These are phyloP conservation scores for Metschnikowia anglica DNA, from an alignment of 805 yeast genomes.

Conservation along the genomic window DNA sequence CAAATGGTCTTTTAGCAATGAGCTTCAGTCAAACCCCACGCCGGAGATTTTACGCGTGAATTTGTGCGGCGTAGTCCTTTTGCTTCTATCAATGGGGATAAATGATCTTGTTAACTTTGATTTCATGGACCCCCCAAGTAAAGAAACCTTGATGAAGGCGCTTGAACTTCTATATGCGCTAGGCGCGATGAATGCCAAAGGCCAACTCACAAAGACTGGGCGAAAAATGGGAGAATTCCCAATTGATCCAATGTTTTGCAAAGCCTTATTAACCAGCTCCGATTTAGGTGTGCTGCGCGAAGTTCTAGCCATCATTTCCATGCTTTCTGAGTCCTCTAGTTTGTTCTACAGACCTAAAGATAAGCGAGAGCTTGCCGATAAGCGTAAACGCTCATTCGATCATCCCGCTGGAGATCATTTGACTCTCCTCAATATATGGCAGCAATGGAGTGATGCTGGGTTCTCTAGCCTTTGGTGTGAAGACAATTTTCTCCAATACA, in stretches of 20 bases:
- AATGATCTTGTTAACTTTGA: constrained; percentile 80
- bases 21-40: constrained; percentile 72
- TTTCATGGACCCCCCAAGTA: constrained; percentile 86
- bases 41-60: constrained; percentile 93
- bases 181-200: constrained; percentile 81
- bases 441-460: constrained; percentile 70
- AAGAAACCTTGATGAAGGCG: constrained; percentile 68
- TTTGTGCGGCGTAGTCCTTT: constrained; percentile 68
- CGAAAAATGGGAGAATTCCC: constrained; percentile 89
- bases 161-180: constrained; percentile 79
- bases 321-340: constrained; percentile 77
- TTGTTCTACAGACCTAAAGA: constrained; percentile 71
- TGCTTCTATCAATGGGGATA: constrained; percentile 80
- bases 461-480: constrained; percentile 78
- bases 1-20: constrained; percentile 74
- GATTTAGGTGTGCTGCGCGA: constrained; percentile 63
- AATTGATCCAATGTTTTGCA: constrained; percentile 85
- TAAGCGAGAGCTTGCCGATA: constrained; percentile 63
- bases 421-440: constrained; percentile 68
- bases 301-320: constrained; percentile 70
- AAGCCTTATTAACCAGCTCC: constrained; percentile 64
- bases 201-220: constrained; percentile 75
- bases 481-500: constrained; percentile 77
- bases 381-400: constrained; percentile 54
- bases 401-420: constrained; percentile 74